Conservation (phyloP, 306 rosid genomes). For the Echinosophora koreensis region DNA sequence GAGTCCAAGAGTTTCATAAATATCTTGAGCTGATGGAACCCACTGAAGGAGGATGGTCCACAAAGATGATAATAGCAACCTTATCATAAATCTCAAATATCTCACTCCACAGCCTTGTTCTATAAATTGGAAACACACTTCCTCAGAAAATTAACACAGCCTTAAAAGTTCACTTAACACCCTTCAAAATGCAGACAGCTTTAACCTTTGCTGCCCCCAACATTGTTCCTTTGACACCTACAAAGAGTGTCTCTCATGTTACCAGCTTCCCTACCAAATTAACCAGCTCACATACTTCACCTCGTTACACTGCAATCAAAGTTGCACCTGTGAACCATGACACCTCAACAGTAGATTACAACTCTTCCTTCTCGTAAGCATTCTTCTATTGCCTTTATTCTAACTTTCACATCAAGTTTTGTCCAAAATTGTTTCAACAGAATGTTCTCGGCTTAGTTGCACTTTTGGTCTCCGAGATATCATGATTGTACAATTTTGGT, state of each 20-base stretch:
- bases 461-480: too few species aligned
- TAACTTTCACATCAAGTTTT: conserved; percentile 2
- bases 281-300: conserved; percentile 39
- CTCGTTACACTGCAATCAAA: conserved; percentile 51
- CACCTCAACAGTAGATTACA: conserved; percentile 59
- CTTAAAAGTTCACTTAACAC: conserved; percentile 22
- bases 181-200: conserved; percentile 64
- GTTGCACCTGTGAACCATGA: conserved; percentile 46
- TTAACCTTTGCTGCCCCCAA: conserved; percentile 52
- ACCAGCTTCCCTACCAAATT: conserved; percentile 48
- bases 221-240: conserved; percentile 58
- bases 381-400: not conserved
- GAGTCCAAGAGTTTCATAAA: conserved; percentile 50
- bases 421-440: not conserved
- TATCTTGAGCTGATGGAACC: conserved; percentile 46
- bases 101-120: conserved; percentile 29
- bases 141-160: not conserved
- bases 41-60: conserved; percentile 10
- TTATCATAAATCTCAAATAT: conserved; percentile 58
- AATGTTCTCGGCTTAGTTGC: not conserved
- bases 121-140: conserved; percentile 45
- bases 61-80: conserved; percentile 37
- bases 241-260: conserved; percentile 43
- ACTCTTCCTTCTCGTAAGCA: conserved; percentile 63
- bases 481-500: too few species aligned